A percentile compares a stretch with the other conserved stretches of the same genome.
phyloP scores from a whole-genome alignment of 768 basidiomycete species.

The Kwoniella bestiolae region DNA sequence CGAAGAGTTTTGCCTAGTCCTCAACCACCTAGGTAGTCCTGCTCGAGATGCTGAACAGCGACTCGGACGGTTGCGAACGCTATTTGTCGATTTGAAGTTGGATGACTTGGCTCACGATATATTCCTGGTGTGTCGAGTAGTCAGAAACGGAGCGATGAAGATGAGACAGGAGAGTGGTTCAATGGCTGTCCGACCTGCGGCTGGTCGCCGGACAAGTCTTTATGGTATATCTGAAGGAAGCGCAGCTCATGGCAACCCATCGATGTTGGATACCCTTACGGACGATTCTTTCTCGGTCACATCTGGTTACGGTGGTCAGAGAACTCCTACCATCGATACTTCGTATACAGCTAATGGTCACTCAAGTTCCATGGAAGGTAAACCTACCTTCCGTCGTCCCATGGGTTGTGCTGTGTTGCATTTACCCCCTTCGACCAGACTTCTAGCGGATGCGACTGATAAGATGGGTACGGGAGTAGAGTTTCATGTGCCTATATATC shows the following conservation, averaged over 20 bases:
- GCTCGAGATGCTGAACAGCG: constrained; percentile 62
- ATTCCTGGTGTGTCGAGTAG: constrained; percentile 86
- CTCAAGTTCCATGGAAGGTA: constrained; percentile 20
- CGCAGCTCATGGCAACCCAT: constrained; percentile 3
- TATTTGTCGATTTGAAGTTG: constrained; percentile 86
- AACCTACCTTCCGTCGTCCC: constrained; percentile 70
- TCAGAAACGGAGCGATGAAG: constrained; percentile 84
- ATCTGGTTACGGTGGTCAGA: constrained; percentile 41
- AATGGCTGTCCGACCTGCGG: constrained; percentile 9
- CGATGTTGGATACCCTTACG: constrained; percentile 32
- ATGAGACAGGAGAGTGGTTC: constrained; percentile 63
- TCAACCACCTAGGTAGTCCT: constrained; percentile 80
- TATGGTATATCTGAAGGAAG: constrained; percentile 22
- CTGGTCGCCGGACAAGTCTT: constrained; percentile 13
- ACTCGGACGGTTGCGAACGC: constrained; percentile 70
- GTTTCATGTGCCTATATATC: constrained; percentile 83
- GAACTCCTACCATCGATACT: constrained; percentile 31
- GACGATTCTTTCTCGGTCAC: constrained; percentile 53
- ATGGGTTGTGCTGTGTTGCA: constrained; percentile 96
- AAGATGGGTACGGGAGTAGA: constrained; percentile 68
- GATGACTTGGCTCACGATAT: constrained; percentile 84
- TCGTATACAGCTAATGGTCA: constrained; percentile 24
- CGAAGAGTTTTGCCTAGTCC: constrained; percentile 85
- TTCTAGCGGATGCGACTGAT: constrained; percentile 69
- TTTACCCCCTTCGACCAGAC: constrained; percentile 72